These are phyloP conservation scores for Stylonectria norvegica DNA, from an alignment of 2,329 filamentous ascomycete species.

Conservation along the genomic window DNA sequence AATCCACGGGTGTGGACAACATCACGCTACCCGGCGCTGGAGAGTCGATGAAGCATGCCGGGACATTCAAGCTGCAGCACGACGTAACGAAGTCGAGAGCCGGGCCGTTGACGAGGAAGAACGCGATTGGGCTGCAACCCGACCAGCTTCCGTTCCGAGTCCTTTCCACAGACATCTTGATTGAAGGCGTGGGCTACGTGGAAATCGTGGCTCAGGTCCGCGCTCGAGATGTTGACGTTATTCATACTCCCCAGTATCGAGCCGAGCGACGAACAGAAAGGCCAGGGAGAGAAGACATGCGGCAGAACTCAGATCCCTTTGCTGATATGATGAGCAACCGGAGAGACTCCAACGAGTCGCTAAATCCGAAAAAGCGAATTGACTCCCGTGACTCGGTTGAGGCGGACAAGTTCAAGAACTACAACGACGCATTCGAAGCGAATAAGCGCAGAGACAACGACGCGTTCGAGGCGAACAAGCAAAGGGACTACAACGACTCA, in stretches of 20 bases:
- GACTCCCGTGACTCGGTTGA: too few species aligned
- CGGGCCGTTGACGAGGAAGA: conserved; percentile 65
- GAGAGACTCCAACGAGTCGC: conserved; percentile 13
- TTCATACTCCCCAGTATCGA: conserved; percentile 6
- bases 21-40: conserved; percentile 60
- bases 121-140: conserved; percentile 60
- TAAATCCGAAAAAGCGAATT: neutral
- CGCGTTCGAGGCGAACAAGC: conserved; percentile 19
- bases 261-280: conserved; percentile 3
- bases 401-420: too few species aligned
- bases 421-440: conserved; percentile 20
- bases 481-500: conserved; percentile 9
- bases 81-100: conserved; percentile 80
- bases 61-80: conserved; percentile 69
- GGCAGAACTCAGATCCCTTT: conserved; percentile 19
- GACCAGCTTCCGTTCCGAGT: conserved; percentile 76
- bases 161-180: conserved; percentile 75
- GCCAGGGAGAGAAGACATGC: neutral
- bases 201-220: conserved; percentile 83
- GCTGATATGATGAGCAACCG: conserved; percentile 25
- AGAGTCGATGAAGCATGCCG: conserved; percentile 63
- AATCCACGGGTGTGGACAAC: conserved; percentile 55
- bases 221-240: conserved; percentile 41
- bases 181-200: conserved; percentile 92
- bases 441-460: conserved; percentile 24